Conservation (phyloP, 1,284 basidiomycete genomes). For the Coriolopsis trogii region DNA sequence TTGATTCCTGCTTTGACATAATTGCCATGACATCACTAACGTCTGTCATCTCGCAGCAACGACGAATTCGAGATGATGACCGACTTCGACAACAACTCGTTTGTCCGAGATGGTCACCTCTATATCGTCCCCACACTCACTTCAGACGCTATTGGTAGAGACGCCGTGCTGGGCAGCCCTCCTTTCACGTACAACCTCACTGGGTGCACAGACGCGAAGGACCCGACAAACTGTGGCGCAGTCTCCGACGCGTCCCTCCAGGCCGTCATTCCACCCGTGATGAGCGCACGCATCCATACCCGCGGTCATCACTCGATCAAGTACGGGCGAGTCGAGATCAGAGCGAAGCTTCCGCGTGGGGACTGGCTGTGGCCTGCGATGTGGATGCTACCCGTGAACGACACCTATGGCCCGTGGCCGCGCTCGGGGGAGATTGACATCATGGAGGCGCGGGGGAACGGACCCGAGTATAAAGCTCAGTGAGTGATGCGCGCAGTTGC, state of each 20-base stretch:
- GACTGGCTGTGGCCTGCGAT: conserved; percentile 74
- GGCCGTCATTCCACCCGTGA: conserved; percentile 78
- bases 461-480: conserved; percentile 67
- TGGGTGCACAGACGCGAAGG: conserved; percentile 68
- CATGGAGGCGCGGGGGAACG: conserved; percentile 79
- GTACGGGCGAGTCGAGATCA: conserved; percentile 83
- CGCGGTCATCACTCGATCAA: conserved; percentile 69
- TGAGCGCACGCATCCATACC: conserved; percentile 79
- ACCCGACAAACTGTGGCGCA: conserved; percentile 59
- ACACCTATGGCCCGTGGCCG: conserved; percentile 83
- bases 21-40: neutral
- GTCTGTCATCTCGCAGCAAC: conserved; percentile 51
- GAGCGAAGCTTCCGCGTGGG: conserved; percentile 76
- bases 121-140: conserved; percentile 89
- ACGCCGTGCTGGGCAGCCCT: conserved; percentile 58
- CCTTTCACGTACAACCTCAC: conserved; percentile 78
- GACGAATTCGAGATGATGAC: conserved; percentile 91
- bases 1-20: neutral
- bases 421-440: conserved; percentile 83
- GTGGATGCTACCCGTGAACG: conserved; percentile 86
- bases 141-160: conserved; percentile 66
- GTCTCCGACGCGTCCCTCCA: conserved; percentile 57
- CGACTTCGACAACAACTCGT: conserved; percentile 74
- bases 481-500: no score
- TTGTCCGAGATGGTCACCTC: conserved; percentile 73